Base-by-base conservation (phyloP, 2,329 filamentous ascomycete species). In the Clonostachys rosea region DNA sequence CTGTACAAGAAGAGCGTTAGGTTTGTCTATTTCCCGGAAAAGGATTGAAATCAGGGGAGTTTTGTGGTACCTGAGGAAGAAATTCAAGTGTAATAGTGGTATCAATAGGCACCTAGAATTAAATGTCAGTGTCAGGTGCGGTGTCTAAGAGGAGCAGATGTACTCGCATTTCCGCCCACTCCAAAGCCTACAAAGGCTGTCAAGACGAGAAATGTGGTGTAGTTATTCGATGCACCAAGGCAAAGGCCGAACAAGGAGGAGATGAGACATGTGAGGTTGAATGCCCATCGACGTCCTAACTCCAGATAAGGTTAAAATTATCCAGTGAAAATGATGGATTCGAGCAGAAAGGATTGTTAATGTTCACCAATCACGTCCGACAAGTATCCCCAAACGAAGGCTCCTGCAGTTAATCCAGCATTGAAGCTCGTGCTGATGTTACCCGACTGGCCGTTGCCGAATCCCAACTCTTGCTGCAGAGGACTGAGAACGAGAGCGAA, bases 231-330 rank as follows among this genome's bases (percentile, higher is more conserved):
- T 2, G 68, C 70, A 13, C 71, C 78, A 2, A 80, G 66, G 18
- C 69, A 72, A 0, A 80, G 59, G 9, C 78, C 77, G 49, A 81
- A 82, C 4, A 76, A 56, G 9, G 73, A 73, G 1, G 75, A 65
- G 46, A 80, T 67, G n/a, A 81, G 64, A 42, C 77, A 77, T 0
- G 78, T 81, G 36, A 79, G 53, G 55, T 81, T 82, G 62, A 82
- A 82, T 1, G 76, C 76, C 71, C 75, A 79, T 47, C 69, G 67
- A 33, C 78, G 71, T 45, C 66, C 68, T 71, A 39, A 5, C 13
- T 43, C 33, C 24, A 11, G 39, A 48, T 17, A 45, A 37, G 48
- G 17, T 40, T 24, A 17, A 36, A 1, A 44, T n/a, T 44, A 36
- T 34, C 41, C 36, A n/a, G 16, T 34, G 18, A 34, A n/a, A n/a